Evolutionary conservation across 768 basidiomycete species (phyloP), one percentile per base, ranked within the genome.

Genomic region (Terana coerulea): DNA sequence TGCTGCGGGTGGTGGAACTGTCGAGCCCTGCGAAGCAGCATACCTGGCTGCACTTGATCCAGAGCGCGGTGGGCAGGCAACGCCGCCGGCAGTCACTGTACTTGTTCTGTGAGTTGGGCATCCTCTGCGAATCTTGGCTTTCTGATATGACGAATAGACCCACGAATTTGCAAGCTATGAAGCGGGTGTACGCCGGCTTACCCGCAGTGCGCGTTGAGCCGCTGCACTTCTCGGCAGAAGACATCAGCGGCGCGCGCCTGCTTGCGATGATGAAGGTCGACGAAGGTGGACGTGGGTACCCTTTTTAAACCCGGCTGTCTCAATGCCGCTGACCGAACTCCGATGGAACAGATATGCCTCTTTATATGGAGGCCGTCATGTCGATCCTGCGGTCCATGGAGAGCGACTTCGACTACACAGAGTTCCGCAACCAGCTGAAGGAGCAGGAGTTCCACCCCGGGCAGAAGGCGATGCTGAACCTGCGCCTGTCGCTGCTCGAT

Each of bases 191-290:
- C 53, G 64, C 71, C 3, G 75, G 75, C 11, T 76, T 79, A 5
- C 47, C 57, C 0, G 67, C 70, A 15, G 74, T 84, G 11, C 67
- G 53, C 0, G 79, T 85, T 0, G 70, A 78, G 48, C 78, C 84
- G 0, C 62, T 86, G 15, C 61, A 72, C 1, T 75, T 86, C 40
- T 67, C 70, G 7, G 75, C 78, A 52, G 70, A 72, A 9, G 84
- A 86, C 40, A 69, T 85, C 0, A 83, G 85, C 60, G 80, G 81
- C 3, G 70, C 77, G 24, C 79, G 84, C 3, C 77, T 86, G 47
- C 57, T 85, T 30, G 80, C 82, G 0, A 83, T 86, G 81, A 86
- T 86, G 84, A 77, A 82, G 0, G 72, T 84, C 2, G 80, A 75
- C 3, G 49, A 56, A 24, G 34, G 39, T 36, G 21, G 0, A 75